Evolutionary conservation across 108 stramenopile species (phyloP), one percentile per base, ranked within the genome.

Genomic region (Nitzschia putrida): DNA sequence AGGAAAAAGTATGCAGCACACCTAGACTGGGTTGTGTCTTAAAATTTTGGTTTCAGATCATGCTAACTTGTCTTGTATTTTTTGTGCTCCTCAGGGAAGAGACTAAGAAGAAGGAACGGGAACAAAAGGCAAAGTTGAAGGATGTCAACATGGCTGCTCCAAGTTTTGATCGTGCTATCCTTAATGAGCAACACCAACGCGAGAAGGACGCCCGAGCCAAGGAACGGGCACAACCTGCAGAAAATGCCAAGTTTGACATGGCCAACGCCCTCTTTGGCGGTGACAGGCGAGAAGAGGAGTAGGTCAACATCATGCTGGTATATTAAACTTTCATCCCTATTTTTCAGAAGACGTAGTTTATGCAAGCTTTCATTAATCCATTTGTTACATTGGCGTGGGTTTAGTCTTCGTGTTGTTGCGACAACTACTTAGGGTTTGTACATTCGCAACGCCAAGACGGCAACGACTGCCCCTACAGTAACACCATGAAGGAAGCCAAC

Each of bases 241-340:
- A 76, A 49, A 76, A 76, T 26, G 74, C 66, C 16, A 68, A 76
- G 37, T 68, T 76, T 41, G 74, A 76, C 47, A 76, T 76, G 74
- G 74, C 74, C 4, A 57, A 57, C 25, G 68, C 68, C 8, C 56
- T 69, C 12, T 69, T 57, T 47, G 68, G 56, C 24, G 53, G 65
- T 10, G 22, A 23, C 23, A 56, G 6, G 55, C 24, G 22, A 21
- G 13, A 23, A 3, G 22, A 56, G 25, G 55, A 56, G 22, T 56
- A 26, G 22, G 29, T 34, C n/a, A n/a, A n/a, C n/a, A n/a, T n/a
- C n/a, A n/a, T n/a, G n/a, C n/a, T 34, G 29, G 29, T 34, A 3
- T 34, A 34, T 34, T 34, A 34, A 34, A 34, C 29, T 34, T 34
- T 34, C 29, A 34, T 34, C 29, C 29, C 4, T 3, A 4, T 34